These are phyloP conservation scores for Lactarius deliciosus DNA, from an alignment of 768 basidiomycete genomes.

Conservation along the genomic window DNA sequence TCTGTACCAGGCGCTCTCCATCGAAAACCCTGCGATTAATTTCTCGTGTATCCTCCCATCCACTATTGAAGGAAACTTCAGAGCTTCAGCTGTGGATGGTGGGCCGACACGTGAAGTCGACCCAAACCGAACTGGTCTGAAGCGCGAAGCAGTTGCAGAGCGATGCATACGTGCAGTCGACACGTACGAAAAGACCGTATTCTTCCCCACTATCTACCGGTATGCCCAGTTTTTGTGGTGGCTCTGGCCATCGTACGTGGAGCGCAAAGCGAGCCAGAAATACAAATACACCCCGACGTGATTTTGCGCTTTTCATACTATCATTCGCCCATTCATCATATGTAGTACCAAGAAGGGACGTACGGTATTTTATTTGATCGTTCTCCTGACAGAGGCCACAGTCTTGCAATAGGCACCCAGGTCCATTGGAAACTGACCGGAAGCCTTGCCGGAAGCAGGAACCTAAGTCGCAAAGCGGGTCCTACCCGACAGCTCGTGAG, in stretches of 20 bases:
- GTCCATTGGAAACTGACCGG: neutral
- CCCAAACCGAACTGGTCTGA: constrained; percentile 59
- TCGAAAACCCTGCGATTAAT: constrained; percentile 69
- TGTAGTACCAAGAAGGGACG: neutral
- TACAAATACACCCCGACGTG: constrained; percentile 49
- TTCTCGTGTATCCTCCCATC: constrained; percentile 65
- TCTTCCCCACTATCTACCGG: constrained; percentile 52
- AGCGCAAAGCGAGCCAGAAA: constrained; percentile 58
- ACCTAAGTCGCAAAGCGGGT: neutral
- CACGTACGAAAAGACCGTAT: constrained; percentile 52
- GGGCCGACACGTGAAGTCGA: constrained; percentile 45
- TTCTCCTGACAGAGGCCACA: neutral
- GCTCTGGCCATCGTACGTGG: constrained; percentile 58
- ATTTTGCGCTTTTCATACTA: neutral
- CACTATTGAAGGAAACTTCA: constrained; percentile 76
- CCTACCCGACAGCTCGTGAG: neutral
- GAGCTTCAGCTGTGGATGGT: constrained; percentile 75
- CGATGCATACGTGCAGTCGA: constrained; percentile 64
- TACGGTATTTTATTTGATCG: neutral
- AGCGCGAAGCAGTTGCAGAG: constrained; percentile 56
- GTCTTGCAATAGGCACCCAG: neutral
- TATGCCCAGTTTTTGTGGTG: constrained; percentile 60
- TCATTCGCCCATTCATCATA: neutral
- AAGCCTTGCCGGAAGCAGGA: neutral
- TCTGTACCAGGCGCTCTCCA: constrained; percentile 75